Percentiles rank a stretch among this genome's conserved stretches.
These are phyloP conservation scores for Ustilago xerochloae DNA, from an alignment of 1,284 basidiomycete species.

Conservation along the genomic window DNA sequence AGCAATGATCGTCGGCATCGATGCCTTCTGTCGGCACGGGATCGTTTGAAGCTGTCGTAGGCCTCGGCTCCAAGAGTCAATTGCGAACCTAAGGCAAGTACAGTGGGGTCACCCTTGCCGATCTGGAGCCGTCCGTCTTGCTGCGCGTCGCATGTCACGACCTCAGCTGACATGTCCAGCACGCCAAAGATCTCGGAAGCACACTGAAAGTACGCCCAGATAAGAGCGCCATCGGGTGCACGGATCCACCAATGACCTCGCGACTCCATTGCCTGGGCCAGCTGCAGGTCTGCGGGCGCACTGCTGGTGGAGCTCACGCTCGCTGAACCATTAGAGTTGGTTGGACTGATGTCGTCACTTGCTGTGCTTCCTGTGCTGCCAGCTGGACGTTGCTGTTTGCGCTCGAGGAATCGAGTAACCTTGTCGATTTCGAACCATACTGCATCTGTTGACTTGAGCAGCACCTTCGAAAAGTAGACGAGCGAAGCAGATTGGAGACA, in stretches of 20 bases:
- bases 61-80: slow-evolving; percentile 2
- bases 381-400: slow-evolving; percentile 6
- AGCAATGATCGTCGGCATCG: slow-evolving; percentile 19
- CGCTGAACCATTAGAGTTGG: neutral
- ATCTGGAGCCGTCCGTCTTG: neutral
- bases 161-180: slow-evolving; percentile 3
- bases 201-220: slow-evolving; percentile 26
- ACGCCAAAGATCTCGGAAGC: slow-evolving; percentile 22
- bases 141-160: neutral
- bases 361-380: neutral
- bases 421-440: slow-evolving; percentile 25
- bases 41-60: slow-evolving; percentile 1
- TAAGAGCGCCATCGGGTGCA: slow-evolving; percentile 19
- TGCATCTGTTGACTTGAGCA: slow-evolving; percentile 21
- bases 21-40: slow-evolving; percentile 9
- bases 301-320: neutral
- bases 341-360: neutral
- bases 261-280: slow-evolving; percentile 12
- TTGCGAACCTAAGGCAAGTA: slow-evolving; percentile 10
- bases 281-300: neutral
- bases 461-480: slow-evolving; percentile 16
- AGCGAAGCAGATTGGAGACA: slow-evolving; percentile 22
- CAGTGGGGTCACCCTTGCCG: slow-evolving; percentile 4
- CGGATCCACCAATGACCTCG: slow-evolving; percentile 27
- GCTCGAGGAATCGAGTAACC: slow-evolving; percentile 22